Base-by-base conservation (phyloP, 768 basidiomycete species). In the Kwoniella mangroviensis region DNA sequence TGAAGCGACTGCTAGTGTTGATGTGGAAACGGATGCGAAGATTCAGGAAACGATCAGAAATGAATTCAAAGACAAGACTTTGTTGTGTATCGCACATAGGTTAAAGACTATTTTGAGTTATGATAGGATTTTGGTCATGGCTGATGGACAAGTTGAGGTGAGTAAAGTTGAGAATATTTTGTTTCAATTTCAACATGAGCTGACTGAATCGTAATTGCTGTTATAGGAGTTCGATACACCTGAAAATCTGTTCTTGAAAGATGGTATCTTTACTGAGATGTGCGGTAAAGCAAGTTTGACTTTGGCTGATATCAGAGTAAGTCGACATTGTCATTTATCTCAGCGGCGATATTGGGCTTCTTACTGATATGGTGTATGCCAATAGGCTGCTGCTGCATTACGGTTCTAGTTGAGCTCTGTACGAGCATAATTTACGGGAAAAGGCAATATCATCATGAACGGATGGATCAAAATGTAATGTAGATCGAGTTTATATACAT, bases 1-100 rank as follows among this genome's bases (percentile, higher is more conserved):
- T 79, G 94, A 95, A 85, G 93, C 93, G 0, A 94, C 93, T 59
- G 90, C 92, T n/a, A 91, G 91, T 12, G 92, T 94, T 34, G 92
- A 94, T 88, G 85, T 78, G 91, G 92, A 92, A 83, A 95, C 93
- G 0, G 94, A 97, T 84, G 85, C 89, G 68, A 92, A 92, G 81
- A 94, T 98, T 69, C 94, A 97, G 79, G 87, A 91, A 72, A 96
- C 94, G 5, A 96, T 98, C 71, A 87, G 92, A 1, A 85, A 86
- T 59, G 92, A 96, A 84, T 98, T 96, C 85, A 84, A 86, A 54
- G 90, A 93, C 81, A 89, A 90, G 72, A 96, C 94, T 0, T 88
- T 95, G 65, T 83, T 95, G 17, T 93, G 91, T 82, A 94, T 95
- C 70, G 92, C 92, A 70, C 92, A 96, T 82, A 90, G 94, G 26